These are phyloP conservation scores for Termitomyces titanicus DNA, from an alignment of 768 basidiomycete species.

Conservation along the genomic window DNA sequence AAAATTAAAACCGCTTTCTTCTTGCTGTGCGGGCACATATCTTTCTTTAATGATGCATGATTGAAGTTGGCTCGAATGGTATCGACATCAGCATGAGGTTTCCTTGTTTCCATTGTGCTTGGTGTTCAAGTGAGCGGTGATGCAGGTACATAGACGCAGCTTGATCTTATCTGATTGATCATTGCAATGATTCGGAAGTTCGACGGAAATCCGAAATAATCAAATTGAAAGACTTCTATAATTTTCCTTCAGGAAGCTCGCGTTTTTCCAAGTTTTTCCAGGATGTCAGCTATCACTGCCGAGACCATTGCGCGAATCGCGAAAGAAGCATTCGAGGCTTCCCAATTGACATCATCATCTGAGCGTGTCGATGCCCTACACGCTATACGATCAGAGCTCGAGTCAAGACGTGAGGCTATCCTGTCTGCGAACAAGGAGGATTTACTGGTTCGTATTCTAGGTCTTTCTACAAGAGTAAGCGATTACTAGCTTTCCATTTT, in stretches of 20 bases:
- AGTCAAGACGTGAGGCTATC: conserved; percentile 60
- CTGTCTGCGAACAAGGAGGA: conserved; percentile 81
- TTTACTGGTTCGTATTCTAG: conserved; percentile 52
- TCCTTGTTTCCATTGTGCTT: too few species aligned
- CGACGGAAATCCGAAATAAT: background rate
- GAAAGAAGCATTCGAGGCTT: conserved; percentile 80
- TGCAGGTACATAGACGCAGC: background rate
- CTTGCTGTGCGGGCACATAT: conserved; percentile 6
- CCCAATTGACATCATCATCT: conserved; percentile 69
- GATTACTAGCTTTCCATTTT: conserved; percentile 5
- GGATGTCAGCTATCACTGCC: conserved; percentile 28
- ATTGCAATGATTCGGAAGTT: conserved; percentile 3
- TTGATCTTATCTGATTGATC: conserved; percentile 12
- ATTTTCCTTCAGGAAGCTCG: background rate
- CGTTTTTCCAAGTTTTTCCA: background rate
- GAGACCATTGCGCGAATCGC: conserved; percentile 72
- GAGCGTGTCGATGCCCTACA: conserved; percentile 72
- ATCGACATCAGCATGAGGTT: too few species aligned
- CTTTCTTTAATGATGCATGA: background rate
- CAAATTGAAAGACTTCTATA: background rate
- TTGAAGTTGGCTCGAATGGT: too few species aligned
- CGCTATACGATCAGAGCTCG: conserved; percentile 66
- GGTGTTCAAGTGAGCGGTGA: too few species aligned
- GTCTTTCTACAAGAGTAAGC: background rate
- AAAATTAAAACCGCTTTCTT: conserved; percentile 20